Base-by-base conservation (phyloP, 148 eudicot genomes). In the Fagopyrum esculentum region DNA sequence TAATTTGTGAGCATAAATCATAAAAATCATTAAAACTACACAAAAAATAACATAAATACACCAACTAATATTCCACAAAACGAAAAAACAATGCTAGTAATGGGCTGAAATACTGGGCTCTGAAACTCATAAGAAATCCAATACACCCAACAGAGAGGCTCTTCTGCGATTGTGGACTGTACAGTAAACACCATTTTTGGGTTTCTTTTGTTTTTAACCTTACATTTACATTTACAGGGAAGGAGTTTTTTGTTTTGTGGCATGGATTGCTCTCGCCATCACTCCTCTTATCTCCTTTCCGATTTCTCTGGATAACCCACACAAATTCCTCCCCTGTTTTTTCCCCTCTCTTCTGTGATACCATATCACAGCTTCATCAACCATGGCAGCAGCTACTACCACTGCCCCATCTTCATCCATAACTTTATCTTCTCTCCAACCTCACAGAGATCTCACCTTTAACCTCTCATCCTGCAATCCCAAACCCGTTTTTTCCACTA, bases 371-470 rank as follows among this genome's bases (percentile, higher is more conserved):
- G 69, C 6, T 15, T 46, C 6, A 40, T 66, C 71, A 66, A 16
- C 71, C 46, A 66, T 66, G 71, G 71, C 74, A 47, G 55, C 55
- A 9, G 35, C 74, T 9, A 46, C 74, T 5, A 71, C 50, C 30
- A 61, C 85, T 2, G 80, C 85, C 40, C 57, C 85, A 52, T 76
- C 78, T 40, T 75, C 85, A 52, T 74, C 85, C 6, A 48, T 57
- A 56, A 47, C 83, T 5, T 48, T 79, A 11, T 19, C 84, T 22
- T 80, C 81, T 43, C 78, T 81, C 43, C 68, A 73, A 47, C 81
- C 77, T 63, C 76, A 73, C 51, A 87, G 84, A 84, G 86, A 87
- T 56, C 72, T 80, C 40, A 30, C 78, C 70, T 81, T 64, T 74
- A 64, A 80, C 47, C 82, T 80, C 45, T 79, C 86, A 54, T 83